Conservation (phyloP, 2,329 filamentous ascomycete genomes). For the Phaeophleospora eucalypticola region DNA sequence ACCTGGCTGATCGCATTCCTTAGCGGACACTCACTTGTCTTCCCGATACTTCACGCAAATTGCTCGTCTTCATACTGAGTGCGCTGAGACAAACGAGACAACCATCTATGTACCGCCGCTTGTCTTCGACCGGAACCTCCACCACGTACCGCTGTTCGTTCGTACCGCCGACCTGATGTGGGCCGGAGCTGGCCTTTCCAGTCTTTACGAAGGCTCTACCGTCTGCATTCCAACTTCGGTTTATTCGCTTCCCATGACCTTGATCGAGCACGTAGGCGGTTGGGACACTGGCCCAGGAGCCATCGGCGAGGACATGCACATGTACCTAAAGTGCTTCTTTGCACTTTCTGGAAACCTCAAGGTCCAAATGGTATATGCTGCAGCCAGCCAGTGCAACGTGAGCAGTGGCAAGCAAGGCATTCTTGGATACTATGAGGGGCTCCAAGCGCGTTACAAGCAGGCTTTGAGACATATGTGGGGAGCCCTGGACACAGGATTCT, state of each 20-base stretch:
- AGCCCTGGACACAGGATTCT: constrained; percentile 64
- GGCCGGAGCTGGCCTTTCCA: constrained; percentile 67
- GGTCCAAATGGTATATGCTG: constrained; percentile 60
- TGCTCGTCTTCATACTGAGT: constrained; percentile 57
- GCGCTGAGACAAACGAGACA: constrained; percentile 57
- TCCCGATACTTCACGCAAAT: constrained; percentile 64
- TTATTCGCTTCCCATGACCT: constrained; percentile 63
- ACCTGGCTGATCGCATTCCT: constrained; percentile 11
- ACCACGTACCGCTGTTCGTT: constrained; percentile 63
- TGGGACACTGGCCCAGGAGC: constrained; percentile 69
- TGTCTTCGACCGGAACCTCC: constrained; percentile 70
- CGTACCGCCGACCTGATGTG: constrained; percentile 69
- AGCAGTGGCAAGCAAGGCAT: constrained; percentile 56
- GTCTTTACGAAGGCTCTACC: constrained; percentile 59
- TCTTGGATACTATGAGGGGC: constrained; percentile 53
- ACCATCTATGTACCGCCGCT: constrained; percentile 67
- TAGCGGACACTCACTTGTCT: constrained; percentile 67
- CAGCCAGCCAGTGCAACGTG: constrained; percentile 70
- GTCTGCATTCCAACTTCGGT: constrained; percentile 70
- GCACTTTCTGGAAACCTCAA: constrained; percentile 66
- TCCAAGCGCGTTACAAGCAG: constrained; percentile 65
- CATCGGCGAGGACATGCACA: constrained; percentile 72
- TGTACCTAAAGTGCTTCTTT: constrained; percentile 76
- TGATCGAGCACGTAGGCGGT: constrained; percentile 65
- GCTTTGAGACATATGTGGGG: constrained; percentile 74